Conservation (phyloP, 768 basidiomycete species). For the Mycena amicta region DNA sequence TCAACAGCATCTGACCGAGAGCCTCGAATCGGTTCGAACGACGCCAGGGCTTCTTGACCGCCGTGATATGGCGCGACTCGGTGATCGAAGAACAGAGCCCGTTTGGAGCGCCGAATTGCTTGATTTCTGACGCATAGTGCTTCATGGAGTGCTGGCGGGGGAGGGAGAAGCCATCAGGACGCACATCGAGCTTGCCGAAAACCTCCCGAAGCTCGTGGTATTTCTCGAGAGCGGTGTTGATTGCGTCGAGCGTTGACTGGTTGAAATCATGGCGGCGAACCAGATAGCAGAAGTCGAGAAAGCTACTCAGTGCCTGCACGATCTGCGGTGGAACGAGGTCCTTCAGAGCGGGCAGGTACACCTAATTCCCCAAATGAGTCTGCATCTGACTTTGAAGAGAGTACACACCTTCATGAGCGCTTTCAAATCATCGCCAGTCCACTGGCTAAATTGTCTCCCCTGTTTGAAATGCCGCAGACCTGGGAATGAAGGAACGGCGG, state of each 20-base stretch:
- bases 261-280: constrained; percentile 19
- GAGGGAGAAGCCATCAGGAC: constrained; percentile 18
- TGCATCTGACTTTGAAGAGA: too few relatives aligned
- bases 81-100: constrained; percentile 29
- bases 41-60: constrained; percentile 28
- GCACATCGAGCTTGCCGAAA: constrained; percentile 14
- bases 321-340: constrained; percentile 21
- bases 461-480: constrained; percentile 25
- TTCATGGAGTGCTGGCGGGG: constrained; percentile 23
- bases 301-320: constrained; percentile 19
- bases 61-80: constrained; percentile 29
- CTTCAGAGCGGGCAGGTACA: constrained; percentile 25
- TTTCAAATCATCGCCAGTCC: constrained; percentile 33
- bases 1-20: constrained; percentile 25
- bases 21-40: constrained; percentile 24
- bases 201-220: constrained; percentile 22
- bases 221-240: constrained; percentile 2
- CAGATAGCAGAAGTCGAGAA: constrained; percentile 30
- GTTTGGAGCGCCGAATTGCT: constrained; percentile 23
- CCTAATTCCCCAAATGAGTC: constrained; percentile 5
- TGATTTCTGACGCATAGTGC: constrained; percentile 22
- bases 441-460: constrained; percentile 26
- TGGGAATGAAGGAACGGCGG: constrained; percentile 13
- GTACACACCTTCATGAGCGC: constrained; percentile 30
- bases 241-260: not conserved